Evolutionary conservation across 2,329 filamentous ascomycete genomes (phyloP).

Genomic region (Curvularia spicifera): DNA sequence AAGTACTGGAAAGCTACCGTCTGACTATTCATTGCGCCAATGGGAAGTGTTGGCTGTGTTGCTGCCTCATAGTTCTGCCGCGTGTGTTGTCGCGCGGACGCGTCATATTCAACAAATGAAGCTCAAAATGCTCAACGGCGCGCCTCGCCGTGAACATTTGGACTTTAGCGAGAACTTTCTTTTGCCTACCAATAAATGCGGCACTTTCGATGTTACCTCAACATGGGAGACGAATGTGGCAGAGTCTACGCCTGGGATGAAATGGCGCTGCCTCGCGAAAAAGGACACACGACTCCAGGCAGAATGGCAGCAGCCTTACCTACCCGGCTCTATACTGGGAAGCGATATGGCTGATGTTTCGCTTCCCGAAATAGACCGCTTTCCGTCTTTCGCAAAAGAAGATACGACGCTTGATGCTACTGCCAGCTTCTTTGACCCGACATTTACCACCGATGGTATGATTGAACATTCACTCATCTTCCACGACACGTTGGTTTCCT

Average conservation of each 20-base stretch:
- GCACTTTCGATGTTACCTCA: slow-evolving; percentile 40
- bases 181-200: slow-evolving; percentile 57
- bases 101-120: slow-evolving; percentile 43
- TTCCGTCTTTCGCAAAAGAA: slow-evolving; percentile 19
- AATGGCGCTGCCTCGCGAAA: slow-evolving; percentile 39
- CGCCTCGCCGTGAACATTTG: slow-evolving; percentile 63
- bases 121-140: slow-evolving; percentile 62
- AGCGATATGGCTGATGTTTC: slow-evolving; percentile 17
- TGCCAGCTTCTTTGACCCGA: slow-evolving; percentile 22
- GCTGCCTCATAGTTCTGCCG: not conserved
- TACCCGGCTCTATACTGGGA: slow-evolving; percentile 21
- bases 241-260: slow-evolving; percentile 23
- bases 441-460: slow-evolving; percentile 56
- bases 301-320: slow-evolving; percentile 44
- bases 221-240: not conserved
- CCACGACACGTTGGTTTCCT: slow-evolving; percentile 70
- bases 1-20: not conserved
- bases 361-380: slow-evolving; percentile 25
- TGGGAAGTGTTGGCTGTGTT: not conserved
- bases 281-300: slow-evolving; percentile 29
- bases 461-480: slow-evolving; percentile 78
- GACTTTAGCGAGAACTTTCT: slow-evolving; percentile 62
- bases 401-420: slow-evolving; percentile 39
- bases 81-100: slow-evolving; percentile 5
- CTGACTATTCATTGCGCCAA: not conserved